Evolutionary conservation across 805 yeast genomes (phyloP).

Genomic region (Cyberlindnera mycetangii): DNA sequence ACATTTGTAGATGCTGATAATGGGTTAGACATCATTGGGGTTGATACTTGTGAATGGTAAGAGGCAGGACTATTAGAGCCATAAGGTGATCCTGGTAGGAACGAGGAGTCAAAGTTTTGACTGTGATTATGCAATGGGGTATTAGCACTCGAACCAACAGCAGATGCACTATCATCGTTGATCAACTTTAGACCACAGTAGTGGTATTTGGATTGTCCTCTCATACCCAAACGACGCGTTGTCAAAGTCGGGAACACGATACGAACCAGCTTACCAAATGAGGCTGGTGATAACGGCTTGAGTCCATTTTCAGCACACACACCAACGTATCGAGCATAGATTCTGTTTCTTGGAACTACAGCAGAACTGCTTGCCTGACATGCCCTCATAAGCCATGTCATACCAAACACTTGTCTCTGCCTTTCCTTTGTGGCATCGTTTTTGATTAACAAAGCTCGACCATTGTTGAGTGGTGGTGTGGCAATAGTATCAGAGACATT

Average conservation of each 20-base stretch:
- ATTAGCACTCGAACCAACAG: slow-evolving; percentile 22
- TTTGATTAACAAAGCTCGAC: slow-evolving; percentile 21
- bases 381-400: slow-evolving; percentile 72
- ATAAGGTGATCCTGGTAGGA: slow-evolving; percentile 29
- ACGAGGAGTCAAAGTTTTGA: slow-evolving; percentile 23
- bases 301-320: slow-evolving; percentile 52
- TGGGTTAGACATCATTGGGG: slow-evolving; percentile 20
- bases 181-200: slow-evolving; percentile 68
- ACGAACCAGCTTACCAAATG: slow-evolving; percentile 71
- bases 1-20: slow-evolving; percentile 9
- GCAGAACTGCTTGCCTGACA: slow-evolving; percentile 50
- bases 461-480: slow-evolving; percentile 28
- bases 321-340: slow-evolving; percentile 64
- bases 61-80: slow-evolving; percentile 29
- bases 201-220: slow-evolving; percentile 79
- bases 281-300: slow-evolving; percentile 68
- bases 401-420: slow-evolving; percentile 75
- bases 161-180: slow-evolving; percentile 31
- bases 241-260: slow-evolving; percentile 60
- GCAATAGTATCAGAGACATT: slow-evolving; percentile 14
- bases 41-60: slow-evolving; percentile 26
- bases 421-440: slow-evolving; percentile 41
- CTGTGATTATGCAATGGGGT: slow-evolving; percentile 28
- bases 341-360: slow-evolving; percentile 61
- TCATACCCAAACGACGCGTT: slow-evolving; percentile 71